Percentiles rank a stretch among this genome's conserved stretches.
Evolutionary conservation across 2,329 filamentous ascomycete genomes (phyloP).

Genomic region (Eutypella sp.): DNA sequence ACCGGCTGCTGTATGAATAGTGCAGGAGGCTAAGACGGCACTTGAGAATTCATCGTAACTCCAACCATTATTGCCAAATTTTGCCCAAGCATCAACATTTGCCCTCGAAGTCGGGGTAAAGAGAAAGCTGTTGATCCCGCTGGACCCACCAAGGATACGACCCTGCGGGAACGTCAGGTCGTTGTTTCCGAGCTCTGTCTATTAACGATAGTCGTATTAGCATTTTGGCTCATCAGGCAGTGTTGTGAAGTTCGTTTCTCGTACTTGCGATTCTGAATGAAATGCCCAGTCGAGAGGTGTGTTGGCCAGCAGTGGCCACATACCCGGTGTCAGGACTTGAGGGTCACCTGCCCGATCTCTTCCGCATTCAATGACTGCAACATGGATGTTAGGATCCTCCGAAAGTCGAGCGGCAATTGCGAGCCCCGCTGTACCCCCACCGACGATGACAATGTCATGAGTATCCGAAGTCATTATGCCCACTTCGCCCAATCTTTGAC

Average conservation of each 20-base stretch:
- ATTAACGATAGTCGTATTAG: neutral
- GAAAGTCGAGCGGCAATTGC: conserved; percentile 3
- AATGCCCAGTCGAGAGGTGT: conserved; percentile 2
- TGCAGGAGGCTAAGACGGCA: neutral
- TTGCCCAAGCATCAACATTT: conserved; percentile 9
- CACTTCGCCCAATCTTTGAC: too few relatives aligned
- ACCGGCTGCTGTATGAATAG: neutral
- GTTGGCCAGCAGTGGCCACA: neutral
- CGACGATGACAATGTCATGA: conserved; percentile 5
- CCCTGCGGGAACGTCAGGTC: conserved; percentile 7
- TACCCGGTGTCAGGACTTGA: neutral
- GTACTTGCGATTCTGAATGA: conserved; percentile 2
- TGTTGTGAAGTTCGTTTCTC: neutral
- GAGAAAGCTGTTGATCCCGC: conserved; percentile 9
- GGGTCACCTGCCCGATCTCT: neutral
- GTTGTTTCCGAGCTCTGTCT: conserved; percentile 4
- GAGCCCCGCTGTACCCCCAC: conserved; percentile 6
- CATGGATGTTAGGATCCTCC: conserved; percentile 1
- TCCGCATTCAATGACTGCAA: conserved; percentile 6
- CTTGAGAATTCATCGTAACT: neutral
- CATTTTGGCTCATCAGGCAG: neutral
- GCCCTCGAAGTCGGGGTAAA: conserved; percentile 7
- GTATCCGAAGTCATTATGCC: neutral
- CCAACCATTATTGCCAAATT: conserved; percentile 14
- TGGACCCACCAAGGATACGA: conserved; percentile 11